phyloP scores from a whole-genome alignment of 495 filamentous ascomycete genomes.

The Hypomontagnella monticulosa region DNA sequence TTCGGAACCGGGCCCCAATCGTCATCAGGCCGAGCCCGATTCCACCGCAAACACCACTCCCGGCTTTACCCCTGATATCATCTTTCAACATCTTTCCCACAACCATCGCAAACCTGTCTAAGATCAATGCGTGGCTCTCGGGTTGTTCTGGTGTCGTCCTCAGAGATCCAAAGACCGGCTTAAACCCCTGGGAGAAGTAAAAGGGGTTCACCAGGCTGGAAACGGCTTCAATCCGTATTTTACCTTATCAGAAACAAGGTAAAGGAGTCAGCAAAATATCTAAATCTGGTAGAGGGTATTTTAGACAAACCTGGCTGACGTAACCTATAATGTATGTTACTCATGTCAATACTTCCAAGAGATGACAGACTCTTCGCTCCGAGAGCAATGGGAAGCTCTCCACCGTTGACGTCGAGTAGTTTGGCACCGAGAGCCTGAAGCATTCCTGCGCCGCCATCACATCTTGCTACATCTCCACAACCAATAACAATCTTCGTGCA shows the following conservation, averaged over 20 bases:
- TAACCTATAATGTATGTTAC: not conserved
- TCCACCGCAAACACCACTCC: slow-evolving; percentile 9
- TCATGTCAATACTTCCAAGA: slow-evolving; percentile 3
- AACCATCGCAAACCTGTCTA: not conserved
- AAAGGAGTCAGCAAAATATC: not conserved
- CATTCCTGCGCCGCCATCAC: slow-evolving; percentile 11
- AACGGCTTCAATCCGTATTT: slow-evolving; percentile 1
- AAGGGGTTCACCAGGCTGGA: not conserved
- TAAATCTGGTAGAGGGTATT: not conserved
- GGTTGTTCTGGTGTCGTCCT: not conserved
- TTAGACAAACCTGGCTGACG: not conserved
- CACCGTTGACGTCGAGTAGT: not conserved
- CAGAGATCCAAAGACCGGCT: not conserved
- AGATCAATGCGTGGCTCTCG: not conserved
- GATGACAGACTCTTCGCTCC: not conserved
- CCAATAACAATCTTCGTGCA: not conserved
- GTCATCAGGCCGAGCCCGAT: slow-evolving; percentile 4
- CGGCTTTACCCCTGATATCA: not conserved
- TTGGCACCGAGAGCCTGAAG: slow-evolving; percentile 6
- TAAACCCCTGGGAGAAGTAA: not conserved
- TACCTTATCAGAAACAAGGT: not conserved
- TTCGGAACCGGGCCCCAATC: not conserved
- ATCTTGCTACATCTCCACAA: not conserved
- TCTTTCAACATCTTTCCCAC: not conserved
- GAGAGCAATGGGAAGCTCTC: not conserved